Evolutionary conservation across 352 stramenopile species (phyloP), one percentile per base, ranked within the genome.

Genomic region (Phytophthora sansomeana): DNA sequence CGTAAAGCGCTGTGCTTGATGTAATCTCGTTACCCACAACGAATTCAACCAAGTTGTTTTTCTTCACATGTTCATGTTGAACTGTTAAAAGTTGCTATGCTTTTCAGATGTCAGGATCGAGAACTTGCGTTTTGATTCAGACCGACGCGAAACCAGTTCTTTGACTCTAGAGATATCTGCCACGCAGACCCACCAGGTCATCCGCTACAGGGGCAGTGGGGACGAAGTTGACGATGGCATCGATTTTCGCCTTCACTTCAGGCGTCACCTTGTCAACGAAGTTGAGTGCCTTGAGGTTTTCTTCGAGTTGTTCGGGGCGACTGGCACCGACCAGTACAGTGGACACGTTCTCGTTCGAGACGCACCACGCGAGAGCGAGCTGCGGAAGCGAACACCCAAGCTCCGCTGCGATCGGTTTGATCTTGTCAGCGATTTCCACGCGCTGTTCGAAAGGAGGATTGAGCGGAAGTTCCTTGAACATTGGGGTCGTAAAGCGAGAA

Each of bases 271-370:
- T 82, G 24, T 55, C 29, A 19, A 73, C 59, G 30, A 90, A 72
- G 13, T 26, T 49, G 19, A 89, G 41, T 10, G 78, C 69, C 55
- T 75, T 58, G 4, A 90, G 58, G 61, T 89, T 93, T 26, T 89
- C 80, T 28, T 86, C 67, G 1, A 93, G 63, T 52, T 92, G 83
- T 3, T 65, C 39, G 7, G 76, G 53, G 4, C 58, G 83, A 51
- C 47, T 87, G 7, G 80, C 78, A 13, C 80, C 80, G 4, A 82
- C 47, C 14, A 86, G 48, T 7, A 88, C 79, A 26, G 67, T 84
- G 17, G 68, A 81, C n/a, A 83, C 79, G 49, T 89, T 79, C 32
- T 61, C 50, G 58, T 88, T 87, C 9, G 68, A 66, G 9, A 72
- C 53, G 29, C 66, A 80, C 75, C 78, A 89, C 8, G 78, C 78